These are phyloP conservation scores for Cutaneotrichosporon spelunceum DNA, from an alignment of 1,284 basidiomycete genomes.

Conservation along the genomic window DNA sequence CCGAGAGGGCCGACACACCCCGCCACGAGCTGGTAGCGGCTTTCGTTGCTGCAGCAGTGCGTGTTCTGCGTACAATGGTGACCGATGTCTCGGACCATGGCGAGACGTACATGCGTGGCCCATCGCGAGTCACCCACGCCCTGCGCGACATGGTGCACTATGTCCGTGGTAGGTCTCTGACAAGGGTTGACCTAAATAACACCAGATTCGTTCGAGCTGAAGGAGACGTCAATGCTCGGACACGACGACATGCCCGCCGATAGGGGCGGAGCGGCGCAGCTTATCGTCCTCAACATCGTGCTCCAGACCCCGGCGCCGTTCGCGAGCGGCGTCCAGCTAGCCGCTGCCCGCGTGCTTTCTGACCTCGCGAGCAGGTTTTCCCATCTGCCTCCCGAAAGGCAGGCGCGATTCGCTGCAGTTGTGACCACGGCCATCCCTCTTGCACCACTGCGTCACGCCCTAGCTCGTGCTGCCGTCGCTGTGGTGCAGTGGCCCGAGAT, in stretches of 20 bases:
- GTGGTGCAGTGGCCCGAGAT: slow-evolving; percentile 15
- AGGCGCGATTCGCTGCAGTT: slow-evolving; percentile 19
- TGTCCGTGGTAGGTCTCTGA: slow-evolving; percentile 37
- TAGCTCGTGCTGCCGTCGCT: slow-evolving; percentile 21
- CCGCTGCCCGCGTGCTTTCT: slow-evolving; percentile 23
- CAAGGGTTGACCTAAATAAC: neutral
- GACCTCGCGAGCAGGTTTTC: slow-evolving; percentile 7
- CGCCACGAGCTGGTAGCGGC: slow-evolving; percentile 16
- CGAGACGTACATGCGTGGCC: slow-evolving; percentile 26
- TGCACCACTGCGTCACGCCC: slow-evolving; percentile 10
- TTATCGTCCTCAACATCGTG: slow-evolving; percentile 25
- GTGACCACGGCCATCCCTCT: slow-evolving; percentile 10
- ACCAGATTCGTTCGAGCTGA: slow-evolving; percentile 13
- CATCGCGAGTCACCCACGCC: slow-evolving; percentile 22
- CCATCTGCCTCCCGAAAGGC: slow-evolving; percentile 2
- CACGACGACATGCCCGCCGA: slow-evolving; percentile 20
- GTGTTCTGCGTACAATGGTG: slow-evolving; percentile 25
- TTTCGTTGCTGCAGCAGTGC: slow-evolving; percentile 22
- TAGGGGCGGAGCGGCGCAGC: slow-evolving; percentile 8
- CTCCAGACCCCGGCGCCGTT: slow-evolving; percentile 20
- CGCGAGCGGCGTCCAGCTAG: slow-evolving; percentile 12
- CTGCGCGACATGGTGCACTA: slow-evolving; percentile 27
- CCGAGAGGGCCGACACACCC: slow-evolving; percentile 12
- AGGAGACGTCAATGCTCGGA: slow-evolving; percentile 17
- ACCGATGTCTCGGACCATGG: slow-evolving; percentile 28